Evolutionary conservation across 495 filamentous ascomycete species (phyloP), one percentile per base, ranked within the genome.

Genomic region (Penicillium cinerascens): DNA sequence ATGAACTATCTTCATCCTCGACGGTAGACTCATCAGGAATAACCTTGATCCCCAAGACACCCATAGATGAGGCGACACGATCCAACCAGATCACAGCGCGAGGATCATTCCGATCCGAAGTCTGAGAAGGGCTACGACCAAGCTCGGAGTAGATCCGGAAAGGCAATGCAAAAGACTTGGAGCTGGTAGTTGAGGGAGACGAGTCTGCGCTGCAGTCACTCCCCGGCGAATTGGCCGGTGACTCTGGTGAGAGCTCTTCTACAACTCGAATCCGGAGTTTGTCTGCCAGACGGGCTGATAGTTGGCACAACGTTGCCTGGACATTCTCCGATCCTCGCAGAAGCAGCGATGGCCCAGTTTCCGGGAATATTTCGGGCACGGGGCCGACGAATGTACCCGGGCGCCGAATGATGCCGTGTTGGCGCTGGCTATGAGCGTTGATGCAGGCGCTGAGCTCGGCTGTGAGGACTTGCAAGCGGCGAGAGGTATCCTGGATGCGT

Each of bases 31-130:
- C 40, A 9, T 40, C 45, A 15, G 42, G 3, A 22, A 60, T 27
- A 3, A 59, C 25, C 22, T 47, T 62, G 0, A 61, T 54, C 6
- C 65, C 63, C 9, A 72, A 39, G 47, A 66, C 61, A 2, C 69
- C 69, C 67, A 72, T 68, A n/a, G 67, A 71, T 25, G 67, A 72
- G 13, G 67, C 71, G 38, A 74, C 59, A 2, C 63, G 65, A 44
- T 74, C 71, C 45, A 74, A 38, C 69, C 66, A 72, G 23, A 66
- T 65, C 6, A 66, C 62, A 6, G 63, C 62, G 21, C 51, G 58
- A 5, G 61, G 54, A 35, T 60, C 57, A 51, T 58, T 42, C 0
- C 42, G 42, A 52, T 67, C 56, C n/a, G 56, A 55, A 9, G 54
- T 60, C 48, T 45, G 44, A 1, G 54, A 58, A 2, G 64, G 66